Base-by-base conservation (phyloP, 768 basidiomycete genomes). In the Pleurotus ostreatus region DNA sequence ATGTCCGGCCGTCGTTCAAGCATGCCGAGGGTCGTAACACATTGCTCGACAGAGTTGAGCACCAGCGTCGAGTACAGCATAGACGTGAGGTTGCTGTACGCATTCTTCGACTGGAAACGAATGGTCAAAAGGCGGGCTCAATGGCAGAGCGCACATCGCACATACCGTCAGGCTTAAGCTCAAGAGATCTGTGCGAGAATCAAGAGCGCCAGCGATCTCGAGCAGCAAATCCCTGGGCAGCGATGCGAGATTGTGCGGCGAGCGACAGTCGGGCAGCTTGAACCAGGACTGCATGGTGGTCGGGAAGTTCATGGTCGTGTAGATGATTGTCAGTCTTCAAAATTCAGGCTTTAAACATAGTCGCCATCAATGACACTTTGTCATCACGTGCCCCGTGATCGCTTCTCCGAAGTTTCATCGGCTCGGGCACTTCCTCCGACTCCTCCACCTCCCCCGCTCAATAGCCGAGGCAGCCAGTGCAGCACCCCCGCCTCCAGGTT, bases 1-100 rank as follows among this genome's bases (percentile, higher is more conserved):
- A 89, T 79, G 45, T 76, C 75, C 1, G 78, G 79, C 7, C 74
- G 73, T 12, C 66, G 66, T 55, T 63, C 62, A 30, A 92, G 83
- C 89, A 92, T 89, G 20, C 65, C 64, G 38, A 91, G 76, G 0
- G 89, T 91, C 11, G 67, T 63, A n/a, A 66, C 63, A 62, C 85
- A 89, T 75, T 91, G 88, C 25, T 77, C 72, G 1, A 73, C 65
- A 25, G 80, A 78, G 56, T 74, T 72, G 45, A 91, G 73, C 23
- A 74, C 70, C 49, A 91, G 82, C 3, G 71, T 71, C 44, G 75
- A 72, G 59, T 92, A 92, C 16, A 92, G 77, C 0, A 80, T 71
- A 0, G 86, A 73, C 12, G 80, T 79, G 34, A 85, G 72, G 49
- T 76, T 74, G 0, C 69, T 60, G 61, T 83, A 85, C 47, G 85